Evolutionary conservation across 2,329 filamentous ascomycete genomes (phyloP).

Genomic region (Epichloe sp.): DNA sequence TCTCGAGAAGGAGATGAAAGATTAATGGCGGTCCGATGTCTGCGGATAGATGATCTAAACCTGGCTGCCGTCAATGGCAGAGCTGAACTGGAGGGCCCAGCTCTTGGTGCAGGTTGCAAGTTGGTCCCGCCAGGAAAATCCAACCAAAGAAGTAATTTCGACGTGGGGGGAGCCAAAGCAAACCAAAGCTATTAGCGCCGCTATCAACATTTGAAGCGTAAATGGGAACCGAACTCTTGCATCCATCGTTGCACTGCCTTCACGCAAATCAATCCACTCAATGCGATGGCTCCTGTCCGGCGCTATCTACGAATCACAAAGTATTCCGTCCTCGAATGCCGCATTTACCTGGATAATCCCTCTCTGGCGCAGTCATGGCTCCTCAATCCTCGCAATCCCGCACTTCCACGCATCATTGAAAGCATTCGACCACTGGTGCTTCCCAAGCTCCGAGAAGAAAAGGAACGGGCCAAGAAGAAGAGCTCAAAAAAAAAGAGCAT

Average conservation of each 20-base stretch:
- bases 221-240: not conserved
- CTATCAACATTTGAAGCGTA: not conserved
- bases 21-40: too few relatives aligned
- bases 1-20: too few relatives aligned
- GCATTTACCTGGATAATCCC: slow-evolving; percentile 90
- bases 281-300: slow-evolving; percentile 68
- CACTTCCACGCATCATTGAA: slow-evolving; percentile 72
- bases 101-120: too few relatives aligned
- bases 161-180: not conserved
- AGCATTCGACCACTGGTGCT: slow-evolving; percentile 75
- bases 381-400: slow-evolving; percentile 59
- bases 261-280: not conserved
- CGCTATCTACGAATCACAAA: slow-evolving; percentile 86
- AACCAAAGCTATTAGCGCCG: not conserved
- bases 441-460: slow-evolving; percentile 84
- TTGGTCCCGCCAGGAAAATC: too few relatives aligned
- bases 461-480: slow-evolving; percentile 44
- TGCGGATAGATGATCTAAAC: too few relatives aligned
- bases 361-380: slow-evolving; percentile 74
- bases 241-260: not conserved
- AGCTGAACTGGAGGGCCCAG: too few relatives aligned
- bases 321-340: slow-evolving; percentile 89
- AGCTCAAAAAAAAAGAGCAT: slow-evolving; percentile 64
- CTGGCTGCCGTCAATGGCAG: too few relatives aligned
- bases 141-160: not conserved